A percentile compares a stretch with the other conserved stretches of the same genome.
phyloP scores from a whole-genome alignment of 2,329 filamentous ascomycete genomes.

The Nemania sp. region DNA sequence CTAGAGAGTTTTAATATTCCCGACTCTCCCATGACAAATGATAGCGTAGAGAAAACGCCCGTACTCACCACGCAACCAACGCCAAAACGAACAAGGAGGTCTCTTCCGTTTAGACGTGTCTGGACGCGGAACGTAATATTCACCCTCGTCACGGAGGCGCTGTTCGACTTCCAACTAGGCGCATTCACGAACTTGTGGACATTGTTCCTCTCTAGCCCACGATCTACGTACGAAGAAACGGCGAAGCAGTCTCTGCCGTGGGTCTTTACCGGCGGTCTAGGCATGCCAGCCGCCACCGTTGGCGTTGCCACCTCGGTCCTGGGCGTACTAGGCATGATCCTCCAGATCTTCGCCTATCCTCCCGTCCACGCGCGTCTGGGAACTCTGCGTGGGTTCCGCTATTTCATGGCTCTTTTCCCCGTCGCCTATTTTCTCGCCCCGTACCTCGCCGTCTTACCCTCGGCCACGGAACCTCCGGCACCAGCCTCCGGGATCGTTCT shows the following conservation, averaged over 20 bases:
- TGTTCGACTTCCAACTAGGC: constrained; percentile 72
- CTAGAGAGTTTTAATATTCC: constrained; percentile 32
- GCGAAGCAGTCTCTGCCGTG: constrained; percentile 48
- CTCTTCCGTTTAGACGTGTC: constrained; percentile 47
- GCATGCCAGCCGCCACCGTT: constrained; percentile 68
- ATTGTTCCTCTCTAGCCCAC: constrained; percentile 69
- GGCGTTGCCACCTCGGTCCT: constrained; percentile 72
- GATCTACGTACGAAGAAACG: constrained; percentile 46
- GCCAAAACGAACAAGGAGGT: constrained; percentile 31
- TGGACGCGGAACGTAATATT: constrained; percentile 55
- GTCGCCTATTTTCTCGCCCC: constrained; percentile 70
- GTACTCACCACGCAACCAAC: constrained; percentile 40
- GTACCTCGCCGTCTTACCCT: constrained; percentile 67
- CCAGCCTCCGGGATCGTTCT: constrained; percentile 55
- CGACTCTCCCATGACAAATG: constrained; percentile 8
- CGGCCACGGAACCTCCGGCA: constrained; percentile 46
- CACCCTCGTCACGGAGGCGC: constrained; percentile 65
- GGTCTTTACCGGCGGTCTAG: constrained; percentile 68
- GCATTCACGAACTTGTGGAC: constrained; percentile 72
- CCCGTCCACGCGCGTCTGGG: constrained; percentile 66
- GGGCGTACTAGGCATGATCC: constrained; percentile 68
- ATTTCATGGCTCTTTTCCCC: constrained; percentile 69
- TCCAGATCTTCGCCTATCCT: constrained; percentile 73
- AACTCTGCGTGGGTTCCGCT: constrained; percentile 67
- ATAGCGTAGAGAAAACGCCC: constrained; percentile 15